Percentiles rank a stretch among this genome's conserved stretches.
phyloP scores from a whole-genome alignment of 495 filamentous ascomycete genomes.

The Bacidia gigantensis region DNA sequence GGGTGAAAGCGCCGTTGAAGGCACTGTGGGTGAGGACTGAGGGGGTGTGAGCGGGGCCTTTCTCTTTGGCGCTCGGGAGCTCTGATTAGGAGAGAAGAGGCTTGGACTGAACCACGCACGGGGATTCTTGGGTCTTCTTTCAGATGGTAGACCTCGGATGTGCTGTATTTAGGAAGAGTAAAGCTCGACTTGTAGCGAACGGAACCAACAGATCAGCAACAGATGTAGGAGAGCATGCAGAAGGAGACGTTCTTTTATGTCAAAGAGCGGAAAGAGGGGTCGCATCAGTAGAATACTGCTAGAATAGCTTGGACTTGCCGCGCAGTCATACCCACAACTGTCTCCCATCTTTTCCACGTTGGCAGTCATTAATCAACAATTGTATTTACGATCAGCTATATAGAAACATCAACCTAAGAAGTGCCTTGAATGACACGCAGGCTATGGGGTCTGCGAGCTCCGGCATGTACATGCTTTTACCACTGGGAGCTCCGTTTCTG shows the following conservation, averaged over 20 bases:
- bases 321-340: neutral
- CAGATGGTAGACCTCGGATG: neutral
- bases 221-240: neutral
- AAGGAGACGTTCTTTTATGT: neutral
- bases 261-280: neutral
- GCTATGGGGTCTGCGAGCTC: too few species aligned
- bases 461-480: too few species aligned
- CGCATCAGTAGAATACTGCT: neutral
- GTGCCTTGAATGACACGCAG: too few species aligned
- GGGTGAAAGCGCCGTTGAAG: neutral
- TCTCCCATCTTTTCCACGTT: neutral
- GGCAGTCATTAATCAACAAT: too few species aligned
- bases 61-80: neutral
- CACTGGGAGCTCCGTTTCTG: too few species aligned
- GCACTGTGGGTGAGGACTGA: neutral
- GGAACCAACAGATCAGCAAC: too few species aligned
- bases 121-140: neutral
- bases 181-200: too few species aligned
- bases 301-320: neutral
- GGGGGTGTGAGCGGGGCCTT: neutral
- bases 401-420: too few species aligned
- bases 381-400: too few species aligned
- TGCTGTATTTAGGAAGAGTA: too few species aligned
- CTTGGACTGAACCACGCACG: neutral
- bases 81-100: slow-evolving; percentile 2